Evolutionary conservation across 1,139 yeast genomes (phyloP), one percentile per base, ranked within the genome.

Genomic region (Meyerozyma athensensis): DNA sequence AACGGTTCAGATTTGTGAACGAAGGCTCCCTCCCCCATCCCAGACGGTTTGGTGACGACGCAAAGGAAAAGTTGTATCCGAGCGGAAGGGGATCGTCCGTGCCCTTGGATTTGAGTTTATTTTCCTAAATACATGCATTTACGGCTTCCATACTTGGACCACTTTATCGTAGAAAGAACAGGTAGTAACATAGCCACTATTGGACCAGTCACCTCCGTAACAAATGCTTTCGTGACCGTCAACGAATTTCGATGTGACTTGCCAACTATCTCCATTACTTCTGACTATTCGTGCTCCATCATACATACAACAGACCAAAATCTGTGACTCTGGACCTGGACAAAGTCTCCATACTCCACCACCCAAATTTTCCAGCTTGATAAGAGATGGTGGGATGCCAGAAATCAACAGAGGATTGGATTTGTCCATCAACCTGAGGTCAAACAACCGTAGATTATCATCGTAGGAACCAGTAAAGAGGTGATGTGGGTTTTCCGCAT

Each of bases 71-170:
- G 57, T 65, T 87, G 48, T 92, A 92, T 61, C 97, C 97, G 10
- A 86, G 96, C 64, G 97, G 98, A 6, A 76, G 97, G 54, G 98
- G 98, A 2, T 79, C 90, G 21, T 86, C 96, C 22, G 95, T 92
- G 30, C 97, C 97, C 1, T 66, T 92, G 48, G 81, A 87, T 50
- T 65, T 90, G 46, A 63, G 76, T 35, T 8, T 28, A 28, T 28
- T 16, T 28, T 9, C 32, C 12, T 28, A 17, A 8, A 9, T 4
- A 10, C 10, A 10, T 24, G n/a, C 7, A 24, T 24, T 28, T 18
- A 28, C 13, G 34, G 34, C 7, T 12, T 13, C 97, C 97, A 90
- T 24, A 72, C 57, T 49, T 87, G 95, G 2, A 90, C 74, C 18
- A 84, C 77, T 42, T 76, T 75, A 58, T 92, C 98, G 61, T 92